Percentiles rank a stretch among this genome's conserved stretches.
phyloP scores from a whole-genome alignment of 148 eudicot genomes.

The Fagopyrum homotropicum region DNA sequence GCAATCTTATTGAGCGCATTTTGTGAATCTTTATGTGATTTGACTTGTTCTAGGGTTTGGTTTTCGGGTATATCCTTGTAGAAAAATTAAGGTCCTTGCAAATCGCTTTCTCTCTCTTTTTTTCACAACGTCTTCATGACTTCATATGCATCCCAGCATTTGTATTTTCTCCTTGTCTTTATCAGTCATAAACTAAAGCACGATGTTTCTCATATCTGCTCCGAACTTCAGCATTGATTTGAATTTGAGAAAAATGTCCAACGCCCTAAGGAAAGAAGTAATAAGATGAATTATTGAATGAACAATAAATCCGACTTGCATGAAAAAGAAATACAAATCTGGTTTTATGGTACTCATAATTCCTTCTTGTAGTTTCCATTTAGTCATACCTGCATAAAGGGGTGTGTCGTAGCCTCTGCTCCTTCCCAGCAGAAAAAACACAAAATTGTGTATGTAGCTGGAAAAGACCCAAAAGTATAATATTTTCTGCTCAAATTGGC shows the following conservation, averaged over 20 bases:
- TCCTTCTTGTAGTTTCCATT: neutral
- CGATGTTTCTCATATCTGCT: neutral
- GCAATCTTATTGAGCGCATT: neutral
- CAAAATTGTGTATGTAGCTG: too few relatives aligned
- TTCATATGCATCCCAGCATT: neutral
- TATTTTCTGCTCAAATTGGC: too few relatives aligned
- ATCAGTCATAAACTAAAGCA: neutral
- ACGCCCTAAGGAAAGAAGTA: neutral
- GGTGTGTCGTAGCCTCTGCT: too few relatives aligned
- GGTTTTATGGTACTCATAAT: neutral
- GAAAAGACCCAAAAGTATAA: too few relatives aligned
- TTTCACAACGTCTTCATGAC: too few relatives aligned
- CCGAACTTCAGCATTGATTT: neutral
- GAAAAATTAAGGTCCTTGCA: too few relatives aligned
- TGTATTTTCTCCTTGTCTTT: neutral
- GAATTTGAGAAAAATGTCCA: neutral
- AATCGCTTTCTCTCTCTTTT: too few relatives aligned
- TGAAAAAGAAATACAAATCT: neutral
- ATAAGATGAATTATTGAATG: neutral
- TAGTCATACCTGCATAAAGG: too few relatives aligned
- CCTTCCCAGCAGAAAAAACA: too few relatives aligned
- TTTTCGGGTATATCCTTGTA: neutral
- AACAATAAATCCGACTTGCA: neutral
- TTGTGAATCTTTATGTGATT: neutral
- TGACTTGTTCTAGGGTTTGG: neutral